Base-by-base conservation (phyloP, 495 filamentous ascomycete species). In the Penicillium angulare region DNA sequence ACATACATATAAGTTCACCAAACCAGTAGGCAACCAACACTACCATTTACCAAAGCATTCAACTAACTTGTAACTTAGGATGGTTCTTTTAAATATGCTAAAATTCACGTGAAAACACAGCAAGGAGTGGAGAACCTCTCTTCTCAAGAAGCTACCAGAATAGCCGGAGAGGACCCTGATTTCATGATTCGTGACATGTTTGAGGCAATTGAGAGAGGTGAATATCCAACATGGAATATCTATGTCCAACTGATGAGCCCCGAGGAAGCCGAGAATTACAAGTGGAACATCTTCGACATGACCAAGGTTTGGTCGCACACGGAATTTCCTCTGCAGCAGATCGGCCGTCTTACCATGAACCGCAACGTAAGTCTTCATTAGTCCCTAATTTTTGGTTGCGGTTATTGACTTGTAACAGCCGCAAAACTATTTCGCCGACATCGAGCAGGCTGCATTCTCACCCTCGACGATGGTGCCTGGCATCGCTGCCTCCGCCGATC, bases 1-100 rank as follows among this genome's bases (percentile, higher is more conserved):
- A 12, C 82, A 88, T 60, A 86, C 86, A 1, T 89, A 83, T 67
- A 87, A 81, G 46, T 79, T 86, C 38, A 79, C 77, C 34, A 84
- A 79, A 42, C 60, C 81, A 53, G 83, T 82, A 23, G 39, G 45
- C 13, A 2, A 18, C n/a, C 4, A 26, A 4, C 12, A 2, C 1
- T 17, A 49, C 7, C 8, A 16, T 10, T 31, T 6, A 1, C 27
- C 13, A 7, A 58, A 68, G 75, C 26, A 16, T 26, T 32, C n/a
- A n/a, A n/a, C n/a, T n/a, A n/a, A n/a, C n/a, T 31, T 10, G 1
- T 2, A 16, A 29, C 15, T 7, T 5, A 75, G 21, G 77, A 86
- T 32, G 85, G 85, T 18, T 72, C 69, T 12, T 83, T 80, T 55
- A 70, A 76, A 45, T 87, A 88, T 43, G 75, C 83, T 27, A 83